phyloP scores from a whole-genome alignment of 139 green algal species.

The Deuterostichococcus epilithicus region DNA sequence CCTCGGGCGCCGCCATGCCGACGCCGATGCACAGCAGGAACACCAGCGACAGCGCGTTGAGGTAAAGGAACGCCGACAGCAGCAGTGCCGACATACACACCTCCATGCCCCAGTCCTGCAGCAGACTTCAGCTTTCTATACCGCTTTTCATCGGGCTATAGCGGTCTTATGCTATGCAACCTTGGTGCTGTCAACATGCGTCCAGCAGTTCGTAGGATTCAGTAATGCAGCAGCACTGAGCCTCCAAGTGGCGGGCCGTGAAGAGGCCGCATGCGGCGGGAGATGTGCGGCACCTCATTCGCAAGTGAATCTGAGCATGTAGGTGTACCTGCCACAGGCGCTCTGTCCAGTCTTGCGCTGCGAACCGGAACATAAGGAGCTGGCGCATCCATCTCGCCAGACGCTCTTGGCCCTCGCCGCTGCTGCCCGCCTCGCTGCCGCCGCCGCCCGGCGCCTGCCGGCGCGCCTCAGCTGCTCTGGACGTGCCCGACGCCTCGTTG shows the following conservation, averaged over 20 bases:
- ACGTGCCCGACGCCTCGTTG: too few species aligned
- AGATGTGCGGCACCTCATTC: too few species aligned
- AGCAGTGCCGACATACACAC: constrained; percentile 47
- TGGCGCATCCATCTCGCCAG: constrained; percentile 7
- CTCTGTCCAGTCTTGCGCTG: constrained; percentile 37
- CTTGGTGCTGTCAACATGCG: too few species aligned
- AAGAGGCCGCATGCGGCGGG: too few species aligned
- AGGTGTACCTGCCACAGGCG: constrained; percentile 28
- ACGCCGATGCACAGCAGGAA: constrained; percentile 32
- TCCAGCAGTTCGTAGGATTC: too few species aligned
- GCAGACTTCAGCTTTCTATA: background rate
- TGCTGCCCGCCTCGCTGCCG: background rate
- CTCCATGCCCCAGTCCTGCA: constrained; percentile 46
- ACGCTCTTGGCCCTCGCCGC: background rate
- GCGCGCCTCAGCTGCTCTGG: background rate
- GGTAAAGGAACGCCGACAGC: constrained; percentile 43
- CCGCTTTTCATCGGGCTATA: too few species aligned
- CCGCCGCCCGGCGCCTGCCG: too few species aligned
- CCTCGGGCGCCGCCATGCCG: constrained; percentile 34
- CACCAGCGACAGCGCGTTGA: constrained; percentile 44
- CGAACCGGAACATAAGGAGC: constrained; percentile 25
- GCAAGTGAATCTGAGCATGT: too few species aligned
- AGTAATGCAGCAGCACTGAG: too few species aligned
- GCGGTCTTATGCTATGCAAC: too few species aligned
- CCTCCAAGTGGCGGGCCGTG: too few species aligned